These are phyloP conservation scores for Globisporangium radiosum DNA, from an alignment of 352 stramenopile species.

Conservation along the genomic window DNA sequence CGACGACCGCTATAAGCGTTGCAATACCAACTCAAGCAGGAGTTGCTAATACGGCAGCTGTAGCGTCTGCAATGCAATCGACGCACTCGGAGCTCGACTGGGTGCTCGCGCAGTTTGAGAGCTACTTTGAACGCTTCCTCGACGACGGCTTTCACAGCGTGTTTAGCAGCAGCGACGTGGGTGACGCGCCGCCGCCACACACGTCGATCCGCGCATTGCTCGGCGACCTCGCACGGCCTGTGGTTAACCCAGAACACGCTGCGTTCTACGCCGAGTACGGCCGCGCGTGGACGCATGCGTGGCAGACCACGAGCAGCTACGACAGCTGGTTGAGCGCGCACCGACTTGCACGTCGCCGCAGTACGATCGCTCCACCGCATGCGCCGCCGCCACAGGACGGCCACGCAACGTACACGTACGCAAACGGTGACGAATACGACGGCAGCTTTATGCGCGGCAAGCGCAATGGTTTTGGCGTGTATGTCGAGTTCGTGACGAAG, in stretches of 20 bases:
- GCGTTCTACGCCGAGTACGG: conserved; percentile 53
- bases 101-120: conserved; percentile 50
- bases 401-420: conserved; percentile 40
- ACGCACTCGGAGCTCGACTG: conserved; percentile 46
- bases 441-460: conserved; percentile 57
- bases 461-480: conserved; percentile 68
- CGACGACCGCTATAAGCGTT: background rate
- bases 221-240: conserved; percentile 37
- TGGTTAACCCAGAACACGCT: conserved; percentile 21
- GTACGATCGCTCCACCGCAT: conserved; percentile 9
- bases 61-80: conserved; percentile 8
- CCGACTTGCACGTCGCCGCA: conserved; percentile 24
- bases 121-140: conserved; percentile 58
- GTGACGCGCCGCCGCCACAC: conserved; percentile 18
- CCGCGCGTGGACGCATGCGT: conserved; percentile 50
- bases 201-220: conserved; percentile 44
- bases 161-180: conserved; percentile 10
- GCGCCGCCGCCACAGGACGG: conserved; percentile 38
- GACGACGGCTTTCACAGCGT: conserved; percentile 26
- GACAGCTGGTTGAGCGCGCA: conserved; percentile 32
- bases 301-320: conserved; percentile 65
- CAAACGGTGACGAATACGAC: conserved; percentile 76
- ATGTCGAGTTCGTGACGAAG: conserved; percentile 69
- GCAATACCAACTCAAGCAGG: too few relatives aligned
- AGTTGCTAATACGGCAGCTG: background rate